Percentiles rank a stretch among this genome's conserved stretches.
These are phyloP conservation scores for Ganoderma boninense DNA, from an alignment of 1,284 basidiomycete genomes.

Conservation along the genomic window DNA sequence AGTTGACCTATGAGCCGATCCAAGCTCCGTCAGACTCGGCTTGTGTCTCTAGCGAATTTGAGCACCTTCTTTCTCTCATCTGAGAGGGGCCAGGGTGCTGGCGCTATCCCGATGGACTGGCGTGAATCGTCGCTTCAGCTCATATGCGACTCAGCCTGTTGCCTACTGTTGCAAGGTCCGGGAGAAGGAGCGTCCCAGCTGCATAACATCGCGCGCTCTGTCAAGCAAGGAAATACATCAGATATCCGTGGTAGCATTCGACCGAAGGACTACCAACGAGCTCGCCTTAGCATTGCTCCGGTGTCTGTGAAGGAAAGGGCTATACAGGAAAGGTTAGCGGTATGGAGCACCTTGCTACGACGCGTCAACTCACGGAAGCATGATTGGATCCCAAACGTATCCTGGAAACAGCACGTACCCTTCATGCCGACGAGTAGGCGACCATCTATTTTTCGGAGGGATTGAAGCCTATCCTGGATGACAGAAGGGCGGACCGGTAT, in stretches of 20 bases:
- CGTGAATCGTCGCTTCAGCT: background rate
- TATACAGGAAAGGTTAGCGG: background rate
- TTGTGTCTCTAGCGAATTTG: background rate
- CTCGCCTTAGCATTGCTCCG: background rate
- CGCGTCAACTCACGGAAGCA: background rate
- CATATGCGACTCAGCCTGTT: too few relatives aligned
- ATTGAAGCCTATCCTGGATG: background rate
- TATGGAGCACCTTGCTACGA: background rate
- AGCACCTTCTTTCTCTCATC: background rate
- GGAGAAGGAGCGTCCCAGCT: background rate
- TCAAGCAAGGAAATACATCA: background rate
- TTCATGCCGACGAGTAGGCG: too few relatives aligned
- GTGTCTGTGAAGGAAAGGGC: background rate
- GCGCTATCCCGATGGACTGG: background rate
- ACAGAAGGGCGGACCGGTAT: background rate
- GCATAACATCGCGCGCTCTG: background rate
- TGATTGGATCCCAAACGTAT: background rate
- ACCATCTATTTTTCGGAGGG: background rate
- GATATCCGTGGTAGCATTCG: background rate
- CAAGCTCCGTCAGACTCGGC: background rate
- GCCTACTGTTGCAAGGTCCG: background rate
- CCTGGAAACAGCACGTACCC: background rate
- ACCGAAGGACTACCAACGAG: background rate
- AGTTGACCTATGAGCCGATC: background rate
- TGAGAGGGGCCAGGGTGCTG: background rate